Conservation (phyloP, 1,284 basidiomycete species). For the Tausonia pullulans region DNA sequence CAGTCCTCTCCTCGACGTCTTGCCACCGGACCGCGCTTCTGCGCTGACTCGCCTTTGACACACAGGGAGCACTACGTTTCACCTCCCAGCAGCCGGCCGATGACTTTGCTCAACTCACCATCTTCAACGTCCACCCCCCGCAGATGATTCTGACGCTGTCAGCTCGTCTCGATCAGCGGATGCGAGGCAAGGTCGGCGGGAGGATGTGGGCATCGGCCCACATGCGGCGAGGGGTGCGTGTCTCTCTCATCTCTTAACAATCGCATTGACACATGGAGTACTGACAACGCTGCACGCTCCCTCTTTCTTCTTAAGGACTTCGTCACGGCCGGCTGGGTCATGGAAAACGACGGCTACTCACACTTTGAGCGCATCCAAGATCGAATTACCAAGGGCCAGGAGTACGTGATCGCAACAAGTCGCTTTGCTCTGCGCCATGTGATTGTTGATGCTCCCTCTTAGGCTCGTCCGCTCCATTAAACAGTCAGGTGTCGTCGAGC, state of each 20-base stretch:
- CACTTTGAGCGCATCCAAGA: conserved; percentile 36
- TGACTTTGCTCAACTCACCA: conserved; percentile 32
- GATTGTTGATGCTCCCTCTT: not conserved
- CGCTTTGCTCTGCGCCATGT: no score
- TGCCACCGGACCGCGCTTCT: no score
- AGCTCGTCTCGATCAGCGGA: conserved; percentile 30
- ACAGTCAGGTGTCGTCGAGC: conserved; percentile 11
- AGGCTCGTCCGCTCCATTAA: conserved; percentile 23
- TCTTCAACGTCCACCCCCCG: conserved; percentile 31
- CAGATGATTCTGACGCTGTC: conserved; percentile 31
- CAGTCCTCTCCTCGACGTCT: not conserved
- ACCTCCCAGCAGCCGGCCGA: conserved; percentile 29
- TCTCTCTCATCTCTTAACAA: no score
- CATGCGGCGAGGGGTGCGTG: conserved; percentile 37
- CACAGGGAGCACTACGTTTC: conserved; percentile 30
- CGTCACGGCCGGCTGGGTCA: conserved; percentile 33
- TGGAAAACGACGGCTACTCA: conserved; percentile 30
- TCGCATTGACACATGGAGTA: no score
- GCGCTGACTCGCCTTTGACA: no score
- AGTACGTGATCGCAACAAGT: not conserved
- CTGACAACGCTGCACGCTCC: no score
- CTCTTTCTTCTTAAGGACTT: conserved; percentile 13
- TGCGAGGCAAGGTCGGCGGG: conserved; percentile 31
- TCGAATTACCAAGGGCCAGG: conserved; percentile 30
- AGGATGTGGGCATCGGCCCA: conserved; percentile 42